Conservation (phyloP, 208 protist genomes). For the Jaenimonas drosophilae region DNA sequence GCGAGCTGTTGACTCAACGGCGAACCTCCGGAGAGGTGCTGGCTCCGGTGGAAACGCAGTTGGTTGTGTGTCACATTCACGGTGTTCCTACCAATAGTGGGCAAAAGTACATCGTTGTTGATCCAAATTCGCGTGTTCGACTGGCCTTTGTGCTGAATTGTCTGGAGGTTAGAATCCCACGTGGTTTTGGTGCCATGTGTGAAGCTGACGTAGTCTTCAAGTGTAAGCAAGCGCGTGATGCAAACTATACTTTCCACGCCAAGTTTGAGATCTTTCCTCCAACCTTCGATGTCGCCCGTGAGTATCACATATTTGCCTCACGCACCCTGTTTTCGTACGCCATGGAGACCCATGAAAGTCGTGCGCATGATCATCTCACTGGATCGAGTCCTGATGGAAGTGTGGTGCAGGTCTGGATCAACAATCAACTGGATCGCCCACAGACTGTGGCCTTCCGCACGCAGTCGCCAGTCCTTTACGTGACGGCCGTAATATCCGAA, state of each 20-base stretch:
- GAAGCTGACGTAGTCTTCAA: conserved; percentile 74
- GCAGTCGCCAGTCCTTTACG: conserved; percentile 3
- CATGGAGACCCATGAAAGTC: not conserved
- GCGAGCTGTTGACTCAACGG: too few relatives aligned
- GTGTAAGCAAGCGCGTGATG: conserved; percentile 79
- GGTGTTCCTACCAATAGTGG: conserved; percentile 32
- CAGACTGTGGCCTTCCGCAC: not conserved
- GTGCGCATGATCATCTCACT: not conserved
- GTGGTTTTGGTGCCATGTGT: conserved; percentile 31
- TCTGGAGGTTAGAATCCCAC: conserved; percentile 19
- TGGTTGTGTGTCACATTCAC: conserved; percentile 69
- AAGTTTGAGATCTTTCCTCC: conserved; percentile 52
- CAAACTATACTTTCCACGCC: conserved; percentile 51
- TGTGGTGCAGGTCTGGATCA: not conserved
- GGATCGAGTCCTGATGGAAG: not conserved
- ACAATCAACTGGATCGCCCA: not conserved
- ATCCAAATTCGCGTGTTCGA: conserved; percentile 63
- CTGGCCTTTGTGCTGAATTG: conserved; percentile 64
- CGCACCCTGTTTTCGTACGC: conserved; percentile 3
- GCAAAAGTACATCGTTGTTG: conserved; percentile 70
- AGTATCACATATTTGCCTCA: conserved; percentile 5
- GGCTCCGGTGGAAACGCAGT: conserved; percentile 37
- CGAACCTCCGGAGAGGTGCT: conserved; percentile 1
- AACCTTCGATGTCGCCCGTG: conserved; percentile 41
- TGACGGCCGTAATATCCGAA: not conserved